These are phyloP conservation scores for Fusarium agapanthi DNA, from an alignment of 2,329 filamentous ascomycete genomes.

Conservation along the genomic window DNA sequence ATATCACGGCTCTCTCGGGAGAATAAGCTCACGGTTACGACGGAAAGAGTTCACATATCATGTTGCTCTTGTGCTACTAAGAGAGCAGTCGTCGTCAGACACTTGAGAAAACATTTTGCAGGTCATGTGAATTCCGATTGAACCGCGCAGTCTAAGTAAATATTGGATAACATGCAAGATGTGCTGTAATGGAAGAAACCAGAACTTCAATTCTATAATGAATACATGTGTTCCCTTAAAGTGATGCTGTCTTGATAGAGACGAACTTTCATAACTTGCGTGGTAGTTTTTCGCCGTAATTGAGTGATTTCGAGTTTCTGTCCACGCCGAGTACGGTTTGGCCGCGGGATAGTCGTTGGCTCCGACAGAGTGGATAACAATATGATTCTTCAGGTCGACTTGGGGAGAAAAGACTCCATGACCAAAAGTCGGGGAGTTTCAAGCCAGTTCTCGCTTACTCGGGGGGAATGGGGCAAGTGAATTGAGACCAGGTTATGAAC, in stretches of 20 bases:
- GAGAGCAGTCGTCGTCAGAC: background rate
- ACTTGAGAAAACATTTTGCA: background rate
- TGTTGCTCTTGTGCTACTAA: background rate
- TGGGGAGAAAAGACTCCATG: background rate
- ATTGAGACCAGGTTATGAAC: background rate
- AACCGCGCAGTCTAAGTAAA: background rate
- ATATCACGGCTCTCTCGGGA: slow-evolving; percentile 10
- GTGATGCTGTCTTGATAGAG: background rate
- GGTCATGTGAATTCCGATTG: background rate
- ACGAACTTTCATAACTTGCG: background rate
- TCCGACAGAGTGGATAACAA: slow-evolving; percentile 7
- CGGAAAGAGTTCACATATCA: background rate
- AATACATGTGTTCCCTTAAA: background rate
- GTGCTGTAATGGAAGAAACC: background rate
- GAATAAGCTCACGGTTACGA: slow-evolving; percentile 13
- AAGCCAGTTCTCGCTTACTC: slow-evolving; percentile 14
- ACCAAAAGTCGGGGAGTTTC: slow-evolving; percentile 19
- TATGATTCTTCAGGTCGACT: background rate
- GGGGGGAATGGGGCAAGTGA: slow-evolving; percentile 16
- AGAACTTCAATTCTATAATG: background rate
- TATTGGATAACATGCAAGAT: background rate
- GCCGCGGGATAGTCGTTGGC: background rate
- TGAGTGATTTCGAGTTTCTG: background rate
- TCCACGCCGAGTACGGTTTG: background rate
- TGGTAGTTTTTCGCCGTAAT: background rate